Evolutionary conservation across 202 grass and related monocot genomes (phyloP).

Genomic region (Saccharum hybrid): DNA sequence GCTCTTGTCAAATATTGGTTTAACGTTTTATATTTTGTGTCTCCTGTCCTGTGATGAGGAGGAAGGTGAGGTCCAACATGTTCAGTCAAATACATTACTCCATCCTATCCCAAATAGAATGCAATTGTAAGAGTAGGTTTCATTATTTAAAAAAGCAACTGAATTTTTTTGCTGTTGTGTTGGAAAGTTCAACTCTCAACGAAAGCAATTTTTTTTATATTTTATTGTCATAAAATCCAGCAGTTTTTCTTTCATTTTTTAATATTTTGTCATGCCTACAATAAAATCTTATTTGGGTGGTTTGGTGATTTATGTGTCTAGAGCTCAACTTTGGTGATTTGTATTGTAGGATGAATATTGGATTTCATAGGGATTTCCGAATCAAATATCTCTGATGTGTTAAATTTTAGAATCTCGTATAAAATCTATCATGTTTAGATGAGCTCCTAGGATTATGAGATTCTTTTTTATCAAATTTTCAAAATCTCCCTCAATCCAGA

Average conservation of each 20-base stretch:
- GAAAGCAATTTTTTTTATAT: slow-evolving; percentile 44
- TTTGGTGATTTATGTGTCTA: neutral
- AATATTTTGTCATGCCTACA: neutral
- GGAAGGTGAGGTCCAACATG: neutral
- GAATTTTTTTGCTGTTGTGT: no score
- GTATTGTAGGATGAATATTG: neutral
- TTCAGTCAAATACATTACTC: neutral
- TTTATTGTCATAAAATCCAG: no score
- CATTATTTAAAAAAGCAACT: no score
- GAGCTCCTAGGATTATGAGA: neutral
- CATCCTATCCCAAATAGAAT: no score
- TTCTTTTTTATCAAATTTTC: neutral
- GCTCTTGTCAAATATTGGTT: no score
- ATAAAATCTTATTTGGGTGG: neutral
- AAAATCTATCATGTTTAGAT: neutral
- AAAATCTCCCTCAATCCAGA: neutral
- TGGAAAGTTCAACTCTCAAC: slow-evolving; percentile 68
- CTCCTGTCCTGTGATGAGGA: no score
- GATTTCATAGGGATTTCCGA: neutral
- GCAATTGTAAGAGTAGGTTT: no score
- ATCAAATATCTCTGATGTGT: neutral
- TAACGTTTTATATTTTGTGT: no score
- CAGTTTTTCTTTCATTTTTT: no score
- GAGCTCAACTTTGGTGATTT: neutral
- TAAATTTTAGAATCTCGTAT: neutral